phyloP scores from a whole-genome alignment of 2,329 filamentous ascomycete species.

The Harringtonia lauricola region DNA sequence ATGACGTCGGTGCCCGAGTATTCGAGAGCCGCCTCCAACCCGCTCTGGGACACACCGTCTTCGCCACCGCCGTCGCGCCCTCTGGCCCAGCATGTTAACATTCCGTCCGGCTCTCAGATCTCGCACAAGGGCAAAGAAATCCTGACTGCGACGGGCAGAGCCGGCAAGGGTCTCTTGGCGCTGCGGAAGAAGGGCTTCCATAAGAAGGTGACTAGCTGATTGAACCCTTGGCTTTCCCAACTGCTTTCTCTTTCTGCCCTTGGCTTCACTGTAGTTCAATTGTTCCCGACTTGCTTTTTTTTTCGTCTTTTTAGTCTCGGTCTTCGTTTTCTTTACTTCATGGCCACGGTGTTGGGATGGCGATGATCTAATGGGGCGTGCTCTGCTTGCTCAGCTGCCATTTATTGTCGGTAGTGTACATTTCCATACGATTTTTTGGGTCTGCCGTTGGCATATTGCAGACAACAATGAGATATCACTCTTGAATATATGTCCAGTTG shows the following conservation, averaged over 20 bases:
- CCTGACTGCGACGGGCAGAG: constrained; percentile 75
- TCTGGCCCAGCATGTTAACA: constrained; percentile 24
- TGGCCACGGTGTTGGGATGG: background rate
- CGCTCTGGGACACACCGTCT: constrained; percentile 15
- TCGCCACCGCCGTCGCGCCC: constrained; percentile 23
- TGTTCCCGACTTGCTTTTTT: constrained; percentile 19
- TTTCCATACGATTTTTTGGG: no score
- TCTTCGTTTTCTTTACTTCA: background rate
- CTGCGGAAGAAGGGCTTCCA: constrained; percentile 78
- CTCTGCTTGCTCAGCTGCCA: background rate
- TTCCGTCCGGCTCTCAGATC: constrained; percentile 50
- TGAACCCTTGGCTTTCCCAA: background rate
- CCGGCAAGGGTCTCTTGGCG: constrained; percentile 81
- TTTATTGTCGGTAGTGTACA: background rate
- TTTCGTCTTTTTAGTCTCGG: background rate
- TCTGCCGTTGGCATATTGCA: no score
- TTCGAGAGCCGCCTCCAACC: constrained; percentile 19
- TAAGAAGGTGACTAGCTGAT: constrained; percentile 7
- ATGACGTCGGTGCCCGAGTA: constrained; percentile 38
- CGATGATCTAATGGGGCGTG: background rate
- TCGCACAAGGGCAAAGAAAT: constrained; percentile 82
- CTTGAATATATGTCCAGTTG: no score
- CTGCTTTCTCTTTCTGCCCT: background rate
- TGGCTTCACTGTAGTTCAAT: no score
- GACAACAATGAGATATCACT: no score